These are phyloP conservation scores for Keithomyces neogunnii DNA, from an alignment of 2,329 filamentous ascomycete genomes.

Conservation along the genomic window DNA sequence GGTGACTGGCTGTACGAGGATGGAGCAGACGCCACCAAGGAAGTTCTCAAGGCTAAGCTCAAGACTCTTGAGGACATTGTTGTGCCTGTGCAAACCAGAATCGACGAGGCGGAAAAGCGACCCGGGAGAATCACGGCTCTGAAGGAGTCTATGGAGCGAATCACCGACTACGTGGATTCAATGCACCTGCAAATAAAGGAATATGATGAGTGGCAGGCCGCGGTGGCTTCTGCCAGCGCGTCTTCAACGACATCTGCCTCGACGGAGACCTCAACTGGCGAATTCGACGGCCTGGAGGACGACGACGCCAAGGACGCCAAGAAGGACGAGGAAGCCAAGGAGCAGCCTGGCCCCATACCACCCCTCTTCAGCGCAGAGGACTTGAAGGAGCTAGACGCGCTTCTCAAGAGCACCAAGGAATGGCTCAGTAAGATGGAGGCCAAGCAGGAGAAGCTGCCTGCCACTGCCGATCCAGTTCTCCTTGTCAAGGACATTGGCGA, in stretches of 20 bases:
- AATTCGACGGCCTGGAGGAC: constrained; percentile 73
- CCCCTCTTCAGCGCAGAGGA: constrained; percentile 68
- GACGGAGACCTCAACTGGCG: constrained; percentile 40
- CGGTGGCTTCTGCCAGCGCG: constrained; percentile 28
- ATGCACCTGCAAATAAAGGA: constrained; percentile 64
- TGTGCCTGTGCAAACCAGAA: constrained; percentile 65
- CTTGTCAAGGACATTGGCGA: constrained; percentile 62
- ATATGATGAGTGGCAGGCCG: constrained; percentile 53
- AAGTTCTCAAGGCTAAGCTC: constrained; percentile 67
- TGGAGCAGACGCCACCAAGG: constrained; percentile 65
- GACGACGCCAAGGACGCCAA: constrained; percentile 38
- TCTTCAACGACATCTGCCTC: constrained; percentile 39
- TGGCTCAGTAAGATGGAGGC: constrained; percentile 71
- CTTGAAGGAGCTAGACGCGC: constrained; percentile 53
- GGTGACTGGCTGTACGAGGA: constrained; percentile 91
- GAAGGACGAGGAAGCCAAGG: constrained; percentile 35
- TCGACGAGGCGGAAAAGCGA: constrained; percentile 62
- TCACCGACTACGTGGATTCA: constrained; percentile 59
- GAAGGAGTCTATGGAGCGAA: constrained; percentile 61
- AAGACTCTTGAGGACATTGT: constrained; percentile 72
- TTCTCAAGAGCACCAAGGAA: constrained; percentile 51
- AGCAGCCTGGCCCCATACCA: constrained; percentile 44
- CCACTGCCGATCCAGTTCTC: constrained; percentile 67
- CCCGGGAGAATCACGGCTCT: constrained; percentile 61
- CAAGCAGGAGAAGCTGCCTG: constrained; percentile 61